A percentile compares a stretch with the other conserved stretches of the same genome.
Conservation (phyloP, 176 grass and related monocot genomes). For the Dendrocalamus sinicus region DNA sequence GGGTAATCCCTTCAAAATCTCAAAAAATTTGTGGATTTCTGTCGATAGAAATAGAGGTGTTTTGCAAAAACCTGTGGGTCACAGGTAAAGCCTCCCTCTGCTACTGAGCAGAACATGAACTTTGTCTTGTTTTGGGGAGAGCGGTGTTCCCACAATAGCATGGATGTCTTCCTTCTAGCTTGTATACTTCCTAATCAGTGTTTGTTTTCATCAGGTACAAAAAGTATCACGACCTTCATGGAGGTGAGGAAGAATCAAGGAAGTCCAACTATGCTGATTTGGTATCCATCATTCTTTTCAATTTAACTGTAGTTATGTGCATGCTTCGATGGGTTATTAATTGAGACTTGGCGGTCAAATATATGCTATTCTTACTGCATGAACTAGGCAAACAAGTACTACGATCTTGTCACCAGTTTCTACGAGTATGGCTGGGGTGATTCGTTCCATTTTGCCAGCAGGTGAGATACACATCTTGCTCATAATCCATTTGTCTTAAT, state of each 20-base stretch:
- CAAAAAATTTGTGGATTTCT: too few species aligned
- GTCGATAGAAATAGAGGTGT: too few species aligned
- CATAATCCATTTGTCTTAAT: not conserved
- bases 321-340: not conserved
- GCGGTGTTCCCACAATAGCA: too few species aligned
- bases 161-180: not conserved
- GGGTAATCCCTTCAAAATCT: too few species aligned
- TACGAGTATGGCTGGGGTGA: constrained; percentile 86
- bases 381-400: constrained; percentile 78
- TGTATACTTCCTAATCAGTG: not conserved
- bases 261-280: constrained; percentile 74
- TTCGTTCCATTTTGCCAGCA: constrained; percentile 80
- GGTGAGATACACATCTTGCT: constrained; percentile 27
- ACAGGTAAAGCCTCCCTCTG: too few species aligned
- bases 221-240: constrained; percentile 65
- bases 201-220: constrained; percentile 53
- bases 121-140: not conserved
- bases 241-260: constrained; percentile 76
- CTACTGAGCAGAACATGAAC: not conserved
- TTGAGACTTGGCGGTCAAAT: not conserved
- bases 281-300: constrained; percentile 38
- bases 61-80: too few species aligned
- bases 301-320: too few species aligned
- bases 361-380: not conserved
- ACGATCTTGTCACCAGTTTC: constrained; percentile 82